phyloP scores from a whole-genome alignment of 306 rosid genomes.

The Hippophae gyantsensis region DNA sequence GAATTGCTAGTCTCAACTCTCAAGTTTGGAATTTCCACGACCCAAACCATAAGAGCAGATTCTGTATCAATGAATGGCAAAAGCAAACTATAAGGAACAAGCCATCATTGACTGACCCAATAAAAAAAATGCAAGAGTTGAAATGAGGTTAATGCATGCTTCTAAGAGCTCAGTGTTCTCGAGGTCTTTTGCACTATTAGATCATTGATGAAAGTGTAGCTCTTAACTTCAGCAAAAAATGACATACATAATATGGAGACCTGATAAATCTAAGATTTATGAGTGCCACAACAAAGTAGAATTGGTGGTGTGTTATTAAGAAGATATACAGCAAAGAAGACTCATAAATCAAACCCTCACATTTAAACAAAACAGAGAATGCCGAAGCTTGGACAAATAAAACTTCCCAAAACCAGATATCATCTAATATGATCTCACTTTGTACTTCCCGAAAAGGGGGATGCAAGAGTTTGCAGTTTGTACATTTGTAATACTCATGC shows the following conservation, averaged over 20 bases:
- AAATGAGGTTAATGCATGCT: constrained; percentile 22
- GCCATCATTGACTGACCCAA: not conserved
- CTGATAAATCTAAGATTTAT: constrained; percentile 4
- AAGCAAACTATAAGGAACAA: not conserved
- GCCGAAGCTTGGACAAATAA: constrained; percentile 26
- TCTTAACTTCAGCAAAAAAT: constrained; percentile 29
- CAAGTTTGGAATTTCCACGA: constrained; percentile 5
- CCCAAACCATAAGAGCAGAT: not conserved
- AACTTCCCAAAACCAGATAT: constrained; percentile 12
- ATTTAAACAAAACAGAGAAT: constrained; percentile 22
- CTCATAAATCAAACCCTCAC: constrained; percentile 28
- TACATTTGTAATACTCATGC: no score
- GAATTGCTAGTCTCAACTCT: constrained; percentile 6
- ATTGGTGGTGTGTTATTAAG: constrained; percentile 2
- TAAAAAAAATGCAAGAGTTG: not conserved
- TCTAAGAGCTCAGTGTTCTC: constrained; percentile 39
- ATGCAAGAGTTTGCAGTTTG: not conserved
- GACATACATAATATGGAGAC: constrained; percentile 11
- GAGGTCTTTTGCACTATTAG: constrained; percentile 22
- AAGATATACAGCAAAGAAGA: not conserved
- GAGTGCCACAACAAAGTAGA: constrained; percentile 1
- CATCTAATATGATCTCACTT: constrained; percentile 26
- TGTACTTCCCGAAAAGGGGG: constrained; percentile 24
- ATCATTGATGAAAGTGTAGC: constrained; percentile 28
- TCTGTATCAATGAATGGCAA: not conserved